Conservation (phyloP, 2,329 filamentous ascomycete species). For the Fusarium denticulatum region DNA sequence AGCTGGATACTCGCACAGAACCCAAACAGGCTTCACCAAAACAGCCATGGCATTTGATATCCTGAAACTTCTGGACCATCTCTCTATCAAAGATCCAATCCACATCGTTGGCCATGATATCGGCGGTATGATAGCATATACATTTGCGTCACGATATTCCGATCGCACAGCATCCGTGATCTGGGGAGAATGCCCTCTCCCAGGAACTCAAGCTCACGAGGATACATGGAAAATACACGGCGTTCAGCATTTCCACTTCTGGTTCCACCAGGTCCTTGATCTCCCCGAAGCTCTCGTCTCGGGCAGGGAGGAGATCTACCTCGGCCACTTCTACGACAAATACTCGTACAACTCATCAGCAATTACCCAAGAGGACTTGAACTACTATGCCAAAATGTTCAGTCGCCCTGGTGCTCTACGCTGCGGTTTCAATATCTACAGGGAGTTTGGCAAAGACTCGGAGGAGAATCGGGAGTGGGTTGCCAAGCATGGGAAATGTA, state of each 20-base stretch:
- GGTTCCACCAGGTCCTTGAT: constrained; percentile 4
- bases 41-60: constrained; percentile 22
- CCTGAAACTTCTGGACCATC: not conserved
- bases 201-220: constrained; percentile 3
- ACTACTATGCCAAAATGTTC: constrained; percentile 2
- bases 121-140: constrained; percentile 24
- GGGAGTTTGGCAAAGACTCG: constrained; percentile 4
- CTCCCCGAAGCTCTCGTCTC: constrained; percentile 15
- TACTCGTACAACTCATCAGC: constrained; percentile 13
- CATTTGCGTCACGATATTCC: constrained; percentile 5
- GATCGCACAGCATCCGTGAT: constrained; percentile 6
- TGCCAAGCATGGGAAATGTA: constrained; percentile 16
- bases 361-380: constrained; percentile 5
- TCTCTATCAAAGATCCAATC: constrained; percentile 4
- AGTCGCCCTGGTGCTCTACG: not conserved
- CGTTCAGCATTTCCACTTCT: constrained; percentile 10
- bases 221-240: constrained; percentile 5
- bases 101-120: constrained; percentile 17
- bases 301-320: constrained; percentile 13
- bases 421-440: constrained; percentile 1
- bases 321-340: constrained; percentile 21
- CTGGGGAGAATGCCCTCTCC: constrained; percentile 20
- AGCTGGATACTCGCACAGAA: constrained; percentile 8
- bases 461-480: constrained; percentile 27
- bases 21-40: constrained; percentile 16